Evolutionary conservation across 306 rosid species (phyloP).

Genomic region (Malus sieversii): DNA sequence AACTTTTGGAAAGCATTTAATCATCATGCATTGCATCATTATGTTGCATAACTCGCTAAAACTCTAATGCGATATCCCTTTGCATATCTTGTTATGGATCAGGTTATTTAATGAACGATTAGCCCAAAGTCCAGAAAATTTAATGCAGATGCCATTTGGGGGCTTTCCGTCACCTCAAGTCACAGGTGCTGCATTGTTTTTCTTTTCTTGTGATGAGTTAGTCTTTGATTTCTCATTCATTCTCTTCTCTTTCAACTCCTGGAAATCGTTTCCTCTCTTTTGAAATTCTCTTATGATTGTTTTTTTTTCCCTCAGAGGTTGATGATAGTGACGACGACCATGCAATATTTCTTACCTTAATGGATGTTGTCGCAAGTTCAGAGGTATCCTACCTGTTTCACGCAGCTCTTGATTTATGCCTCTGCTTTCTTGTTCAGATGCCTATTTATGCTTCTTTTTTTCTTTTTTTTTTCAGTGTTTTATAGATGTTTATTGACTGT

Average conservation of each 20-base stretch:
- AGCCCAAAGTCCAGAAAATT: not conserved
- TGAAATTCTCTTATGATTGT: conserved; percentile 10
- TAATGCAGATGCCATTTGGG: conserved; percentile 30
- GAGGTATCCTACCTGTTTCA: conserved; percentile 31
- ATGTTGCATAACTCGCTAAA: not conserved
- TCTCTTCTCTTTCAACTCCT: not conserved
- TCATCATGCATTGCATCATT: not conserved
- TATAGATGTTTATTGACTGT: not conserved
- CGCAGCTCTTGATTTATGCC: not conserved
- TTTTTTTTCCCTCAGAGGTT: conserved; percentile 26
- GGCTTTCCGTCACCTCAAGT: conserved; percentile 27
- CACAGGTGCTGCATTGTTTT: conserved; percentile 43
- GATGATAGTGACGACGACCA: conserved; percentile 11
- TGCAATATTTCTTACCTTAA: conserved; percentile 28
- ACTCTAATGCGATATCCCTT: not conserved
- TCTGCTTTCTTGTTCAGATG: not conserved
- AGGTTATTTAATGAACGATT: conserved; percentile 46
- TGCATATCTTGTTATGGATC: not conserved
- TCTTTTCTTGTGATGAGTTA: not conserved
- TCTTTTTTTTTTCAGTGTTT: too few relatives aligned
- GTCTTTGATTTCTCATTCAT: not conserved
- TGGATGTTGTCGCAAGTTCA: conserved; percentile 46
- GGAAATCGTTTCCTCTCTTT: not conserved
- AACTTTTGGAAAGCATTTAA: not conserved
- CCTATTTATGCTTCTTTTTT: too few relatives aligned